phyloP scores from a whole-genome alignment of 495 filamentous ascomycete species.

The Xylaria nigripes region DNA sequence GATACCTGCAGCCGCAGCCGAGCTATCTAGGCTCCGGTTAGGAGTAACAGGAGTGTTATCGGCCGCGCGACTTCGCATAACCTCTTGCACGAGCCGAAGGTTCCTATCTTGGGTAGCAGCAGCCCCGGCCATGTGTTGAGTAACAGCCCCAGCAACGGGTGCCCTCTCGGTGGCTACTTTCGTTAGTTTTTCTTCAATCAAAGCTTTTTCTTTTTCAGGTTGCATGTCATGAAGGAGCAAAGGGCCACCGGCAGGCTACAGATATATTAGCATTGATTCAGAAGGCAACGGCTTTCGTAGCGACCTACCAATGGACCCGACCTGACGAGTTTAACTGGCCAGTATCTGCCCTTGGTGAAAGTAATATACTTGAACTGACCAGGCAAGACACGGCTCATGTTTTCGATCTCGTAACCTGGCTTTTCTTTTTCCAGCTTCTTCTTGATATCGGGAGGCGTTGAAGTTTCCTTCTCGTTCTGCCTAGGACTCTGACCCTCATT shows the following conservation, averaged over 20 bases:
- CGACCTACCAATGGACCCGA: constrained; percentile 12
- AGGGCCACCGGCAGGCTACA: constrained; percentile 84
- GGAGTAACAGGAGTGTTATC: constrained; percentile 16
- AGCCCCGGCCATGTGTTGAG: constrained; percentile 34
- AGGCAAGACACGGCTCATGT: constrained; percentile 92
- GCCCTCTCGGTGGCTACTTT: constrained; percentile 63
- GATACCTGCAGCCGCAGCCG: constrained; percentile 69
- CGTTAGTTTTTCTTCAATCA: constrained; percentile 80
- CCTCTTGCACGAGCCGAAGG: constrained; percentile 20
- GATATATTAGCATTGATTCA: constrained; percentile 35
- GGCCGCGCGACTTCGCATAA: constrained; percentile 21
- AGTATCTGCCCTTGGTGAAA: constrained; percentile 79
- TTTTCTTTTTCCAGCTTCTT: constrained; percentile 96
- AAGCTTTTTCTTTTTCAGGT: constrained; percentile 65
- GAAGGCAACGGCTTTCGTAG: background rate
- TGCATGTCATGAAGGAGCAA: constrained; percentile 82
- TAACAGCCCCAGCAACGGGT: constrained; percentile 33
- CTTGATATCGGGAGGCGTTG: constrained; percentile 45
- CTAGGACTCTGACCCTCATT: constrained; percentile 41
- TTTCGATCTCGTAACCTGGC: constrained; percentile 89
- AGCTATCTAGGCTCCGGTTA: constrained; percentile 39
- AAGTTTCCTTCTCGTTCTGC: constrained; percentile 50
- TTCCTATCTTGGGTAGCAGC: constrained; percentile 20
- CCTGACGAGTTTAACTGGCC: constrained; percentile 89
- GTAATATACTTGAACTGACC: constrained; percentile 91